Evolutionary conservation across 345 rosid species (phyloP).

Genomic region (Aurinia saxatilis): DNA sequence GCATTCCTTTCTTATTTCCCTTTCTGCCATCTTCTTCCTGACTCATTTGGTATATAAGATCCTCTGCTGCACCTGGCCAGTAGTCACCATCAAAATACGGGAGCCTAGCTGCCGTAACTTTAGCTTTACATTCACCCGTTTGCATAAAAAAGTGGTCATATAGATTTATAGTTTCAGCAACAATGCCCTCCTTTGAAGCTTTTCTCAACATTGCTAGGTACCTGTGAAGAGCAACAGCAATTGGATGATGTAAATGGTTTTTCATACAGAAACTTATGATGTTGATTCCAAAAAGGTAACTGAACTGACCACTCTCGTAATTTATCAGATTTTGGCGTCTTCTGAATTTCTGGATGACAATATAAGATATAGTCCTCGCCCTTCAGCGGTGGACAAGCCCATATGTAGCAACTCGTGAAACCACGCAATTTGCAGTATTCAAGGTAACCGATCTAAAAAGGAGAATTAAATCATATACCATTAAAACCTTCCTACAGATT

Average conservation of each 20-base stretch:
- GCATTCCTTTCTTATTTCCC: slow-evolving; percentile 81
- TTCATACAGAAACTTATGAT: background rate
- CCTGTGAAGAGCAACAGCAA: slow-evolving; percentile 42
- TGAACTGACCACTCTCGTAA: slow-evolving; percentile 86
- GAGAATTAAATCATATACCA: slow-evolving; percentile 3
- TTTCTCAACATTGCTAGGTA: slow-evolving; percentile 84
- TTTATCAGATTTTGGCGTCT: slow-evolving; percentile 98
- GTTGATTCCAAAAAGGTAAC: slow-evolving; percentile 3
- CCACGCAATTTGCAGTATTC: slow-evolving; percentile 99
- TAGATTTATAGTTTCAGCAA: slow-evolving; percentile 76
- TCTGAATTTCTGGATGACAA: slow-evolving; percentile 99
- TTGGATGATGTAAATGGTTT: slow-evolving; percentile 13
- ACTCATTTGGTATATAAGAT: slow-evolving; percentile 80
- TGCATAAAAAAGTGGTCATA: slow-evolving; percentile 90
- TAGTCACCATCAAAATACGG: slow-evolving; percentile 99
- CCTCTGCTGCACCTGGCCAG: slow-evolving; percentile 99
- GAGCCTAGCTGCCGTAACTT: slow-evolving; percentile 95
- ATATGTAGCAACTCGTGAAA: slow-evolving; percentile 98
- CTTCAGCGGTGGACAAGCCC: slow-evolving; percentile 99
- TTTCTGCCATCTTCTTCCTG: slow-evolving; percentile 98
- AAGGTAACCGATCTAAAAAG: slow-evolving; percentile 86
- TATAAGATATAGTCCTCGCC: slow-evolving; percentile 98
- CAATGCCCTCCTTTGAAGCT: slow-evolving; percentile 83
- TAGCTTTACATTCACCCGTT: slow-evolving; percentile 82
- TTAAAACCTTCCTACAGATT: slow-evolving; percentile 1